Evolutionary conservation across 164 flowering plant genomes (phyloP).

Genomic region (Berberis vulgaris): DNA sequence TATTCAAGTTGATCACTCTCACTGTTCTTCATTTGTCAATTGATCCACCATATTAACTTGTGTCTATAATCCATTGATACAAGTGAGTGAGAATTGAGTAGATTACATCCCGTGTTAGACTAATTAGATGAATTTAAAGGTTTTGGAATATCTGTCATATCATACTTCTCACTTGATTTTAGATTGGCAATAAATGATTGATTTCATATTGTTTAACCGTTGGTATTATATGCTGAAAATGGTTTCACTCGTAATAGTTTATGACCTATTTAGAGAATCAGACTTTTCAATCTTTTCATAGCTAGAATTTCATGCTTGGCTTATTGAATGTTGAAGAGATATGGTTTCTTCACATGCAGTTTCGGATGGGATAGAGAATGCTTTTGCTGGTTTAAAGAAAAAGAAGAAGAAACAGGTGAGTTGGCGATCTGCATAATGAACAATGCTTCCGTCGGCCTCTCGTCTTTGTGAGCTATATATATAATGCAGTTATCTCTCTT

Average conservation of each 20-base stretch:
- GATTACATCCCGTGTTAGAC: no score
- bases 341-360: conserved; percentile 33
- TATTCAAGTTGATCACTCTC: background rate
- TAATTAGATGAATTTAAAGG: no score
- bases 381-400: conserved; percentile 76
- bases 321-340: background rate
- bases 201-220: no score
- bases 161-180: no score
- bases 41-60: background rate
- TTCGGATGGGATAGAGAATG: conserved; percentile 59
- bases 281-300: no score
- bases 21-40: background rate
- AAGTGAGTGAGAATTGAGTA: no score
- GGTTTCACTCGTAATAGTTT: no score
- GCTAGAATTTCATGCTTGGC: background rate
- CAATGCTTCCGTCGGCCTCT: background rate
- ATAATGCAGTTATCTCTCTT: conserved; percentile 8
- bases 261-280: background rate
- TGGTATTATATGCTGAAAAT: no score
- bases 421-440: background rate
- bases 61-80: no score
- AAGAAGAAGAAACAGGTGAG: conserved; percentile 92
- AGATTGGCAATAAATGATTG: no score
- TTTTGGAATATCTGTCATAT: no score
- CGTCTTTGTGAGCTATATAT: background rate